Percentiles rank a stretch among this genome's conserved stretches.
Evolutionary conservation across 140 eudicot genomes (phyloP).

Genomic region (Stevia rebaudiana): DNA sequence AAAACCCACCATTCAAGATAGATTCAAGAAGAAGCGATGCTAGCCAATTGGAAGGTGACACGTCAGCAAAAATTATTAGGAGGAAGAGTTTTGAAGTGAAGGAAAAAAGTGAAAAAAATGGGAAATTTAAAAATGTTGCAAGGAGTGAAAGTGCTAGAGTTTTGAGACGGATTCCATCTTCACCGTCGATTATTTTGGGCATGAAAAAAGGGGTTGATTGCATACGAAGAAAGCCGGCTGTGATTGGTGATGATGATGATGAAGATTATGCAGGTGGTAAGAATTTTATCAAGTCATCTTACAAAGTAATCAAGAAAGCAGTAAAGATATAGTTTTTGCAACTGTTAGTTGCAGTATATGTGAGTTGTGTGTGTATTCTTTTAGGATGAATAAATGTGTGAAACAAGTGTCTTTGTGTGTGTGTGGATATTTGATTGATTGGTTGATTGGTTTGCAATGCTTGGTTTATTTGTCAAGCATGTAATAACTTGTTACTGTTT

Average conservation of each 20-base stretch:
- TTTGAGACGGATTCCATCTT: slow-evolving; percentile 74
- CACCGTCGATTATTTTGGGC: slow-evolving; percentile 78
- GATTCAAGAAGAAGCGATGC: background rate
- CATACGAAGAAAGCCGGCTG: slow-evolving; percentile 67
- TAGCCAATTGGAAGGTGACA: slow-evolving; percentile 10
- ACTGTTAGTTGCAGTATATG: slow-evolving; percentile 24
- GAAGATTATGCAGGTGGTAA: slow-evolving; percentile 27
- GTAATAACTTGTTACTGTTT: background rate
- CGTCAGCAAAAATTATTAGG: slow-evolving; percentile 21
- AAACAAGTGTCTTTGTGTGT: slow-evolving; percentile 17
- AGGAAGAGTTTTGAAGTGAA: slow-evolving; percentile 42
- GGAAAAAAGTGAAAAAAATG: slow-evolving; percentile 33
- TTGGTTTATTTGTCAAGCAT: slow-evolving; percentile 13
- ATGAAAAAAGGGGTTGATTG: slow-evolving; percentile 95
- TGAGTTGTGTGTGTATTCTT: slow-evolving; percentile 20
- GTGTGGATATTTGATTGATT: slow-evolving; percentile 5
- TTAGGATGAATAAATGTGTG: slow-evolving; percentile 41
- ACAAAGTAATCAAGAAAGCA: slow-evolving; percentile 69
- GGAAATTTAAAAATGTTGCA: slow-evolving; percentile 49
- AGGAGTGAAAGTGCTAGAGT: slow-evolving; percentile 75
- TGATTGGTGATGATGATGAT: slow-evolving; percentile 63
- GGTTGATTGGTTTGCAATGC: slow-evolving; percentile 5
- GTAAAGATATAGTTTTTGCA: slow-evolving; percentile 48
- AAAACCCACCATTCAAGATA: slow-evolving; percentile 15
- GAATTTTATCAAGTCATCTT: slow-evolving; percentile 64